Evolutionary conservation across 345 rosid genomes (phyloP), one percentile per base, ranked within the genome.

Genomic region (Bruguiera parviflora): DNA sequence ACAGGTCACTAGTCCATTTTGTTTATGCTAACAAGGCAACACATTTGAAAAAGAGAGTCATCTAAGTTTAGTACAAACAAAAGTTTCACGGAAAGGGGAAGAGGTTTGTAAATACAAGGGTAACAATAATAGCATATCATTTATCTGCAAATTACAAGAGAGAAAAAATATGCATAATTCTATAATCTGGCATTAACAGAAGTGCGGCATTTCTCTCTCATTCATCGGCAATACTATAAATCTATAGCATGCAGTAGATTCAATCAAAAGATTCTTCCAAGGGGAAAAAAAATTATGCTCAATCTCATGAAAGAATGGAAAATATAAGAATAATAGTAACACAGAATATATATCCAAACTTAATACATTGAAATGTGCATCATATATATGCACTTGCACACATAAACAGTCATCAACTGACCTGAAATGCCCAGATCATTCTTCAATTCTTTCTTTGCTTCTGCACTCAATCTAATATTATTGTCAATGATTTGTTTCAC

Each of bases 341-440:
- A 35, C 57, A 59, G 46, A 62, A 62, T 21, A n/a, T 64, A 68
- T 21, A 77, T 39, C 10, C 53, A 60, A 33, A 19, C 52, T 47
- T 22, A 29, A 70, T 53, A n/a, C 6, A 8, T 5, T 7, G 52
- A 64, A 24, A 8, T 27, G 5, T 53, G 49, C 63, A 66, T 58
- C 28, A 20, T 64, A 28, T 63, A 33, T 56, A 76, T 39, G 63
- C 33, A 46, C 18, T 31, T 58, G 39, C 63, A 71, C 65, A 67
- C 27, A 31, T 31, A 69, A 19, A 66, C 32, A 66, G 55, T 47
- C 15, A 70, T 73, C 71, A 65, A 81, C 76, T 68, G 46, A 91
- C 98, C 97, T 33, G 83, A 77, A 79, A 88, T 77, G 61, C 88
- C 86, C 69, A 93, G 78, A 58, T 89, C 89, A 79, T 81, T 81